These are phyloP conservation scores for Russula sp. DNA, from an alignment of 768 basidiomycete genomes.

Conservation along the genomic window DNA sequence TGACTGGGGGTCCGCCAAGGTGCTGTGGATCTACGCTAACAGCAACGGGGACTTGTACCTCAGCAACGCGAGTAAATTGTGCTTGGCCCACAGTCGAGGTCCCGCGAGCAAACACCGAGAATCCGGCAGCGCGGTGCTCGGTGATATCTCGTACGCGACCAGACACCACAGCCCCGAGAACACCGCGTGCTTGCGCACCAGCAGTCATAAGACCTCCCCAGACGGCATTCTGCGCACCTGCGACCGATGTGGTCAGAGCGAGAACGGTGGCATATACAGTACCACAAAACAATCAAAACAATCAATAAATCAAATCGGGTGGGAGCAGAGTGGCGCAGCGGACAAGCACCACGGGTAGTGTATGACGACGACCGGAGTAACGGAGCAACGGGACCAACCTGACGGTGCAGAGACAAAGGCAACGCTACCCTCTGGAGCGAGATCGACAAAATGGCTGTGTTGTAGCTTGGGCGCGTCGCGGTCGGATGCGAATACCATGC, in stretches of 20 bases:
- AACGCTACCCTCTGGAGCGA: conserved; percentile 58
- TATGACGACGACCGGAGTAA: neutral
- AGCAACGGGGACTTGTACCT: conserved; percentile 62
- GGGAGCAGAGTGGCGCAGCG: neutral
- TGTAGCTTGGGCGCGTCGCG: conserved; percentile 58
- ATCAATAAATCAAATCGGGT: neutral
- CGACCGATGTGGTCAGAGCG: neutral
- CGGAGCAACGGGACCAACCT: conserved; percentile 45
- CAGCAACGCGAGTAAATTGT: conserved; percentile 77
- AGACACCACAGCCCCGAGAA: conserved; percentile 74
- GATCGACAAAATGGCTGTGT: conserved; percentile 77
- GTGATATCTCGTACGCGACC: conserved; percentile 81
- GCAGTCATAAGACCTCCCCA: conserved; percentile 95
- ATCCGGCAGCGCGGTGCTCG: conserved; percentile 65
- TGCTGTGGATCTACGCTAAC: conserved; percentile 40
- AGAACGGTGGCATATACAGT: neutral
- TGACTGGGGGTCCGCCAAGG: conserved; percentile 47
- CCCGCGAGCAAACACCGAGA: conserved; percentile 80
- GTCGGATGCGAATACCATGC: conserved; percentile 66
- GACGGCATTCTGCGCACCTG: conserved; percentile 74
- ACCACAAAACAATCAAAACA: neutral
- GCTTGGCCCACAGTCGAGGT: conserved; percentile 85
- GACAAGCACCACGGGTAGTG: neutral
- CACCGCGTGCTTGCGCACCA: conserved; percentile 69
- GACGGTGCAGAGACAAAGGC: conserved; percentile 74